Evolutionary conservation across 2,329 filamentous ascomycete genomes (phyloP), one percentile per base, ranked within the genome.

Genomic region (Monilinia fructigena): DNA sequence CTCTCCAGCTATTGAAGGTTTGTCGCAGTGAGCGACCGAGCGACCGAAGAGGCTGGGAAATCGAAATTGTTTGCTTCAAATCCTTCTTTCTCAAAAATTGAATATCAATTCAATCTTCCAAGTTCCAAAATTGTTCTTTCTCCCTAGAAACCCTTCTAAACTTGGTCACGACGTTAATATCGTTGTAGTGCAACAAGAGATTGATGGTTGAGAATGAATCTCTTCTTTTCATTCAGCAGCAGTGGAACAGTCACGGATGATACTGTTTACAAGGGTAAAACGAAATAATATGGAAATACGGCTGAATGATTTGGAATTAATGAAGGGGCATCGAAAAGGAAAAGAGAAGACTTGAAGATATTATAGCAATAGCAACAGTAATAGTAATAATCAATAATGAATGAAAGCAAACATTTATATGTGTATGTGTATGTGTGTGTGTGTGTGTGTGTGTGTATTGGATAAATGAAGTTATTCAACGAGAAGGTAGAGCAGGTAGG

Each of bases 181-280:
- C 26, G 53, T 50, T 48, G 62, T 58, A 38, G 62, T 59, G 62
- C 53, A 64, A 54, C 53, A 50, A 54, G n/a, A 40, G 58, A 48
- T 20, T 28, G 59, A 42, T 38, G 59, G 59, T 42, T 62, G 47
- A 42, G 59, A 62, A 53, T 54, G 47, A 28, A 54, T 54, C 35
- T 50, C 35, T 23, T n/a, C 35, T 26, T 14, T 38, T 40, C 11
- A 40, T 28, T n/a, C 55, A 31, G 45, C 18, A 62, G 48, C 53
- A 48, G 23, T 28, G 52, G 11, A 45, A 62, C 48, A 18, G n/a
- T 28, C 54, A 50, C 28, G 20, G 28, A 28, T 38, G 5, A 20
- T 40, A 47, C 31, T 64, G 42, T 38, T 35, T 31, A n/a, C 62
- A 50, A 64, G 40, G 54, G 53, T 64, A 20, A 60, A 23, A 28